Evolutionary conservation across 495 filamentous ascomycete genomes (phyloP), one percentile per base, ranked within the genome.

Genomic region (Parathielavia hyrcaniae): DNA sequence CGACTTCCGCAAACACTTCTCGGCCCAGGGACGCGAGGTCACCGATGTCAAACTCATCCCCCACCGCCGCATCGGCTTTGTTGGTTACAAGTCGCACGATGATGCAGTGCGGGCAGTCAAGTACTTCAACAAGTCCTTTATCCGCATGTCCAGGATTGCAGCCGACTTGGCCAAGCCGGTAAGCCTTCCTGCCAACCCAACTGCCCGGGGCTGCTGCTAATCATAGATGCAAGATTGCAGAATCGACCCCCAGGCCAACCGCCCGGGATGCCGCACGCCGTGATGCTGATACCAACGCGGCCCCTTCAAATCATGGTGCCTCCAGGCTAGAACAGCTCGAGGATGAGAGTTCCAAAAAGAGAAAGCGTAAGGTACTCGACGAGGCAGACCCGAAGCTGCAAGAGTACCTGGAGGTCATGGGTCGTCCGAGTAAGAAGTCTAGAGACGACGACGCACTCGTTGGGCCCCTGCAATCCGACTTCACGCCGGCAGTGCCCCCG

Each of bases 101-200:
- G 87, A 87, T 63, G 93, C 93, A 49, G 73, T 79, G 45, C 79
- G 83, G 63, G 93, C 93, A 48, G 87, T 92, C 61, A 89, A 88
- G 66, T 96, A 95, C 74, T 95, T 96, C 81, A 91, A 99, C 75
- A 88, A 83, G 66, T 82, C 91, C 59, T 98, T 91, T 72, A 88
- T 98, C 60, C 89, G 90, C 59, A 95, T 95, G 91, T 95, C 91
- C n/a, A 93, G 84, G 81, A 89, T 99, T 62, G 75, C 71, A 26
- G 93, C 97, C 63, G 95, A 97, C 77, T 76, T 96, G 68, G 95
- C 93, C 61, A 84, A 84, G 63, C 86, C 93, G 61, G 89, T 93
- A 80, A 57, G 61, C 50, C 46, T 22, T 14, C 40, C 12, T n/a
- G 23, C 41, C 53, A 43, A 26, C 48, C 36, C 40, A 50, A 26